Evolutionary conservation across 345 rosid genomes (phyloP), one percentile per base, ranked within the genome.

Genomic region (Pistacia vera): DNA sequence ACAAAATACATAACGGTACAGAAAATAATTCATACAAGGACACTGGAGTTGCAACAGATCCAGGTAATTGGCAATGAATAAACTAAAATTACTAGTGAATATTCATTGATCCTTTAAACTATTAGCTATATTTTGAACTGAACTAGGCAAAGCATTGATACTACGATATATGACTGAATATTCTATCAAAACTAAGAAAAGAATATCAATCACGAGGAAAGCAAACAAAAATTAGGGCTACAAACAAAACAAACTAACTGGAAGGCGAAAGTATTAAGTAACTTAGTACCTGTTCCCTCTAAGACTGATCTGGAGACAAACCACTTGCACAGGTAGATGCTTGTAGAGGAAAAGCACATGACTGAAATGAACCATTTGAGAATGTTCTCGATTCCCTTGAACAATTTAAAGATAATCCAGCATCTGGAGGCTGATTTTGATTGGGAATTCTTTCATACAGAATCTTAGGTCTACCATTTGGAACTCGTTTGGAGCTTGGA

Each of bases 321-420:
- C 60, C 59, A 61, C 70, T 76, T 52, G 66, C 44, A 57, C 63
- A 64, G 44, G 63, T 3, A 68, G 77, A 68, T 30, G 55, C 51
- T 57, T 82, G 68, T 11, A 62, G 8, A 49, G 60, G 44, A 41
- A 71, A 65, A 67, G 57, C 38, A 54, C 73, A 66, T 35, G 74
- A 57, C 71, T 63, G 69, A 28, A 63, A 30, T 22, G 64, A 68
- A 14, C 30, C 25, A 30, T 10, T 65, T 25, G 74, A 73, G 20
- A 38, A 61, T 0, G 79, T 18, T 56, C 46, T 75, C 1, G 54
- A 78, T 68, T 75, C 72, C 60, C 28, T 64, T 8, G 71, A 68
- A 52, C 77, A 81, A 48, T 48, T 61, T 16, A 66, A 66, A 17
- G 71, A 56, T 36, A 70, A 16, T 64, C 72, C 84, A 73, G 18